Evolutionary conservation across 768 basidiomycete species (phyloP).

Genomic region (Phlebiopsis gigantea): DNA sequence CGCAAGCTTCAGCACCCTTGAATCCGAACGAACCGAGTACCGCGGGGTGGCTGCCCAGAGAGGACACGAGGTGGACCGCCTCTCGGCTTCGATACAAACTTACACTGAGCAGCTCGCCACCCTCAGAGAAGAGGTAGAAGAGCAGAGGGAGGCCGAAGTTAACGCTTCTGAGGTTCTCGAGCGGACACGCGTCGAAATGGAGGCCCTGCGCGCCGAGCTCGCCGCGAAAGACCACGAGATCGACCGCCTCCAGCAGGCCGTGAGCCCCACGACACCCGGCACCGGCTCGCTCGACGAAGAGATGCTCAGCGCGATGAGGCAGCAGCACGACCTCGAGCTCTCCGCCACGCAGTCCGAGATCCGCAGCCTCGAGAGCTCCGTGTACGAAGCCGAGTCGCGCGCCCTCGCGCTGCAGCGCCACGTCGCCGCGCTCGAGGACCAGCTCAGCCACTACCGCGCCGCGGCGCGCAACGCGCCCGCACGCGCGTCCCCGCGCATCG

Average conservation of each 20-base stretch:
- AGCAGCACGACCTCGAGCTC: conserved; percentile 77
- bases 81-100: conserved; percentile 37
- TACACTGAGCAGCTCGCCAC: conserved; percentile 51
- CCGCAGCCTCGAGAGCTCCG: conserved; percentile 64
- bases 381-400: conserved; percentile 69
- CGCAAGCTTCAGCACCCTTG: conserved; percentile 50
- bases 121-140: conserved; percentile 49
- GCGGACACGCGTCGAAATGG: conserved; percentile 64
- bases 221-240: conserved; percentile 62
- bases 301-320: conserved; percentile 61
- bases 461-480: conserved; percentile 38
- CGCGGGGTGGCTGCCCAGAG: conserved; percentile 52
- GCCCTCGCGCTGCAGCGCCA: conserved; percentile 68
- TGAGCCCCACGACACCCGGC: conserved; percentile 31
- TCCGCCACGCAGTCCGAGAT: conserved; percentile 78
- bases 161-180: conserved; percentile 63
- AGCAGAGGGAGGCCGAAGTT: conserved; percentile 39
- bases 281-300: conserved; percentile 64
- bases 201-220: conserved; percentile 60
- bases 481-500: conserved; percentile 31
- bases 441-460: conserved; percentile 45
- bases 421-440: conserved; percentile 58
- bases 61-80: conserved; percentile 53
- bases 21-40: conserved; percentile 57
- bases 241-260: conserved; percentile 46